Conservation (phyloP, 2,329 filamentous ascomycete genomes). For the Claviceps paspali region DNA sequence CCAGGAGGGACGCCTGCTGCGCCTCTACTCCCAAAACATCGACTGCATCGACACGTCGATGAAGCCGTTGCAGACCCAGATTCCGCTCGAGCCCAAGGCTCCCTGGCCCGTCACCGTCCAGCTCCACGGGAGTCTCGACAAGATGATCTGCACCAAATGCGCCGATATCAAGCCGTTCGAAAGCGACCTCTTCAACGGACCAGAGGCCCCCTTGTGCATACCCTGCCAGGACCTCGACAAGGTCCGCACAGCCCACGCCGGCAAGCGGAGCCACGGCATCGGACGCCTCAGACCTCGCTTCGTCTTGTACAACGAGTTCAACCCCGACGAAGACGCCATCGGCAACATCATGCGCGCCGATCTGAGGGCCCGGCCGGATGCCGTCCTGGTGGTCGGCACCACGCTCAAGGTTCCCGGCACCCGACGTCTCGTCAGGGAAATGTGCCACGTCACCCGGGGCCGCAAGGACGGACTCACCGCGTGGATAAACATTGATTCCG, state of each 20-base stretch:
- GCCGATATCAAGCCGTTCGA: constrained; percentile 62
- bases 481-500: constrained; percentile 86
- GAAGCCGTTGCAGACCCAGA: constrained; percentile 60
- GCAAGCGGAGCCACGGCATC: constrained; percentile 86
- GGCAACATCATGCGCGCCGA: constrained; percentile 80
- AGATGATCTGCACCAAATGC: constrained; percentile 97
- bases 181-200: constrained; percentile 65
- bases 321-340: constrained; percentile 92
- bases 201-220: constrained; percentile 65
- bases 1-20: constrained; percentile 70
- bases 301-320: constrained; percentile 93
- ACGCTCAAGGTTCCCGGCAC: constrained; percentile 92
- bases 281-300: constrained; percentile 82
- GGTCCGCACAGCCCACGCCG: constrained; percentile 58
- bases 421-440: constrained; percentile 72
- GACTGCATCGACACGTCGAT: constrained; percentile 85
- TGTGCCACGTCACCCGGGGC: constrained; percentile 75
- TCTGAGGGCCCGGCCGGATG: constrained; percentile 71
- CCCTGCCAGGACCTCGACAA: constrained; percentile 61
- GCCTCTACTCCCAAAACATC: constrained; percentile 93
- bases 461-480: constrained; percentile 73
- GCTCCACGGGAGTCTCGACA: constrained; percentile 80
- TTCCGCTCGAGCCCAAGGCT: constrained; percentile 68
- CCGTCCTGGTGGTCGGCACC: constrained; percentile 87
- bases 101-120: constrained; percentile 92